These are phyloP conservation scores for Ophiostoma ulmi DNA, from an alignment of 2,329 filamentous ascomycete species.

Conservation along the genomic window DNA sequence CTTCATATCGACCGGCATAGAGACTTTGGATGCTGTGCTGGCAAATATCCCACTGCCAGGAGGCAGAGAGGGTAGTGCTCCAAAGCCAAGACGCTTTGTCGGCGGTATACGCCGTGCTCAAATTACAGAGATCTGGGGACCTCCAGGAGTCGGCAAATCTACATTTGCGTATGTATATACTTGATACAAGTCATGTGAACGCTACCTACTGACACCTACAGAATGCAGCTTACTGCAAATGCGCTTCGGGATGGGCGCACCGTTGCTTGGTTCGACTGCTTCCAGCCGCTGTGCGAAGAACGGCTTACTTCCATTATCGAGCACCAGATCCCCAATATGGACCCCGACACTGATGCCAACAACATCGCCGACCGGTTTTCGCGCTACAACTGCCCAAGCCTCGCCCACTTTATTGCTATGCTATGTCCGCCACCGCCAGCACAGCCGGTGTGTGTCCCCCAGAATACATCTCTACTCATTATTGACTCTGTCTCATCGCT, in stretches of 20 bases:
- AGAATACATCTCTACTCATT: conserved; percentile 62
- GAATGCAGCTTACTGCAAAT: conserved; percentile 56
- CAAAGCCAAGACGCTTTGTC: neutral
- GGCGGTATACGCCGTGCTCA: conserved; percentile 69
- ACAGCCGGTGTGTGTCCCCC: conserved; percentile 48
- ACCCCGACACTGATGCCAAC: conserved; percentile 24
- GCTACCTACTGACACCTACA: neutral
- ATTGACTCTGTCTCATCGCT: conserved; percentile 74
- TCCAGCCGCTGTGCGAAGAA: conserved; percentile 40
- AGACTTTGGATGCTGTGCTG: conserved; percentile 48
- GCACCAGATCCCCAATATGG: conserved; percentile 23
- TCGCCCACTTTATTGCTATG: conserved; percentile 71
- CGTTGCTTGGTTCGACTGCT: conserved; percentile 71
- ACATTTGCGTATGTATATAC: conserved; percentile 61
- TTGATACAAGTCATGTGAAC: neutral
- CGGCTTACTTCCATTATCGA: conserved; percentile 32
- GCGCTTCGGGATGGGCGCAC: conserved; percentile 55
- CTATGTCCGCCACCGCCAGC: conserved; percentile 63
- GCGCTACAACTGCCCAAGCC: conserved; percentile 51
- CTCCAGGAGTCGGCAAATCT: conserved; percentile 81
- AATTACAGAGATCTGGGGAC: conserved; percentile 82
- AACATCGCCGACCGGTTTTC: conserved; percentile 36
- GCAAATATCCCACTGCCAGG: conserved; percentile 29
- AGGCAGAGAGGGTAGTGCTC: conserved; percentile 13
- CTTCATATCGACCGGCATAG: conserved; percentile 53